phyloP scores from a whole-genome alignment of 2,329 filamentous ascomycete genomes.

The Teratosphaeria viscida region DNA sequence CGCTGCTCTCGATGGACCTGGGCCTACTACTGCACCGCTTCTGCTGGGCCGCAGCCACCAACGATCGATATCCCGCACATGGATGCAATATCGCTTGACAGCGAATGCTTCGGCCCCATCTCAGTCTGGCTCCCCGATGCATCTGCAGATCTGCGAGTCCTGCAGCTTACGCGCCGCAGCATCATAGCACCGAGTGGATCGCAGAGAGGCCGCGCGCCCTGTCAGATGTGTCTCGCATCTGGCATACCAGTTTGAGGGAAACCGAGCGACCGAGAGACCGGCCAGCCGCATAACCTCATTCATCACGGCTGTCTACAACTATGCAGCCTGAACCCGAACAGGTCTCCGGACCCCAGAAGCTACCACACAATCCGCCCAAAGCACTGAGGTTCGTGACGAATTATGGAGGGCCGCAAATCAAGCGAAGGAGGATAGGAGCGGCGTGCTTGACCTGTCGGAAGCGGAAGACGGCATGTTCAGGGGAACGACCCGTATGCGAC shows the following conservation, averaged over 20 bases:
- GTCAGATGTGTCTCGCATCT: neutral
- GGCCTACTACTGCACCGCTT: neutral
- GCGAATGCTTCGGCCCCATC: neutral
- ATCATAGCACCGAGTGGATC: neutral
- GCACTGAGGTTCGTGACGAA: constrained; percentile 63
- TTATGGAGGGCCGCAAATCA: constrained; percentile 69
- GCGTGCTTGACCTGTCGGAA: constrained; percentile 45
- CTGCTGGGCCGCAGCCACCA: neutral
- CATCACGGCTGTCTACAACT: neutral
- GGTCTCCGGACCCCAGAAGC: neutral
- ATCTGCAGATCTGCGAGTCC: neutral
- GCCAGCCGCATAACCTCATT: neutral
- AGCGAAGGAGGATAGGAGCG: constrained; percentile 62
- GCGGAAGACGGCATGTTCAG: constrained; percentile 41
- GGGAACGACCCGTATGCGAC: constrained; percentile 33
- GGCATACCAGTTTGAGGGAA: neutral
- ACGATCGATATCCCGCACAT: neutral
- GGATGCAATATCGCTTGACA: neutral
- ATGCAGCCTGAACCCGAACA: neutral
- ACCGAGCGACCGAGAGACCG: neutral
- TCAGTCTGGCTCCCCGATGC: neutral
- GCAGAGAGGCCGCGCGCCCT: neutral
- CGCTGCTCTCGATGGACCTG: neutral
- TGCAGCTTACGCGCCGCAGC: neutral
- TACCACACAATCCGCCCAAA: constrained; percentile 11